Evolutionary conservation across 768 basidiomycete species (phyloP).

Genomic region (Termitomyces bulborhizus): DNA sequence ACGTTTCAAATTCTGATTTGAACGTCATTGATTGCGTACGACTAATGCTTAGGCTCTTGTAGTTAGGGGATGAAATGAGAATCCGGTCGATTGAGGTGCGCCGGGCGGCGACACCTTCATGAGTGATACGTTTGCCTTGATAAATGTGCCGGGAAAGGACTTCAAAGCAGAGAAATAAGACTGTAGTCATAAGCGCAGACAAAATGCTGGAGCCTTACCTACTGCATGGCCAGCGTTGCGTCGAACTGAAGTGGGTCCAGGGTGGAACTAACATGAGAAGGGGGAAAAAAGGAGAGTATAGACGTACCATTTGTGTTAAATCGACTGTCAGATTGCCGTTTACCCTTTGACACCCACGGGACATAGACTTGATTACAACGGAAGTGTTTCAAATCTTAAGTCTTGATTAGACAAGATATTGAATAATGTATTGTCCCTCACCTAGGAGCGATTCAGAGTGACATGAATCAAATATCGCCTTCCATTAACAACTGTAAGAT

Average conservation of each 20-base stretch:
- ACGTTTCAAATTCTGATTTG: slow-evolving; percentile 14
- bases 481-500: too few relatives aligned
- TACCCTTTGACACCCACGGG: slow-evolving; percentile 40
- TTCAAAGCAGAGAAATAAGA: neutral
- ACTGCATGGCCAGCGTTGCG: slow-evolving; percentile 6
- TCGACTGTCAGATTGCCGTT: slow-evolving; percentile 24
- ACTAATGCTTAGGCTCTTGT: slow-evolving; percentile 6
- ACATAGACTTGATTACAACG: slow-evolving; percentile 30
- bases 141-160: slow-evolving; percentile 2
- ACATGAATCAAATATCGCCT: slow-evolving; percentile 33
- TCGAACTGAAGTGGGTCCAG: slow-evolving; percentile 7
- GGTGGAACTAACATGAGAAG: neutral
- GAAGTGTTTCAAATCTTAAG: slow-evolving; percentile 34
- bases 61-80: neutral
- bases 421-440: slow-evolving; percentile 1
- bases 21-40: slow-evolving; percentile 7
- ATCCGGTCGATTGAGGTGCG: slow-evolving; percentile 17
- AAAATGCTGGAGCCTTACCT: neutral
- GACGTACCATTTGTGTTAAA: slow-evolving; percentile 19
- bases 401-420: neutral
- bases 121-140: slow-evolving; percentile 16
- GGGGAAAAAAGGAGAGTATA: neutral
- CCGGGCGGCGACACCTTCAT: neutral
- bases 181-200: neutral
- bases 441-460: slow-evolving; percentile 36